Evolutionary conservation across 169 alveolate species (phyloP).

Genomic region (Cryptosporidium tyzzeri): DNA sequence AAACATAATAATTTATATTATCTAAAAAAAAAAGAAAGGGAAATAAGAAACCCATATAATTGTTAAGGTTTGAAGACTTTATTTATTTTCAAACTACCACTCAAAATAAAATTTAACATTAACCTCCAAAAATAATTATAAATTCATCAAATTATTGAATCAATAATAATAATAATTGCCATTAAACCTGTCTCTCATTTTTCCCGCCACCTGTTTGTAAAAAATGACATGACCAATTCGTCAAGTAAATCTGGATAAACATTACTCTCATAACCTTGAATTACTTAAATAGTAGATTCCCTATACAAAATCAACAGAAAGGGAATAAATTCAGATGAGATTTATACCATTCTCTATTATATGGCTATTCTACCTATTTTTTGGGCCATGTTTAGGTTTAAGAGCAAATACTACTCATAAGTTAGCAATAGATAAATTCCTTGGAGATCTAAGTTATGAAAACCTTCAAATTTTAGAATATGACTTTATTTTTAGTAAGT

Average conservation of each 20-base stretch:
- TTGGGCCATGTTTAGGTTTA: background rate
- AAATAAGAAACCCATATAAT: too few species aligned
- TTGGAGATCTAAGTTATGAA: background rate
- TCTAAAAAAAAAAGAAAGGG: too few species aligned
- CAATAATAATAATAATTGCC: background rate
- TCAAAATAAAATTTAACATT: too few species aligned
- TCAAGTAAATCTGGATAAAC: background rate
- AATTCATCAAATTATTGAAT: too few species aligned
- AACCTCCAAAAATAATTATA: background rate
- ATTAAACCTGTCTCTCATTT: background rate
- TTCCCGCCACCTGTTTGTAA: slow-evolving; percentile 2
- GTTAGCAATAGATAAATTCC: slow-evolving; percentile 10
- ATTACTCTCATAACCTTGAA: background rate
- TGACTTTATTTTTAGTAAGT: background rate
- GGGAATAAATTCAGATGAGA: background rate
- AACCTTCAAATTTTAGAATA: background rate
- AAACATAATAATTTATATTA: too few species aligned
- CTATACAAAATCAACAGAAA: background rate
- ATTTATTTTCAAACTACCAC: too few species aligned
- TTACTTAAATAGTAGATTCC: background rate
- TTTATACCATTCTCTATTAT: background rate
- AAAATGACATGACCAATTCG: slow-evolving; percentile 4
- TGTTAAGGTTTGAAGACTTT: too few species aligned
- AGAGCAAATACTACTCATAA: background rate
- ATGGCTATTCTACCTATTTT: background rate